These are phyloP conservation scores for Trapa incisa DNA, from an alignment of 345 rosid species.

Conservation along the genomic window DNA sequence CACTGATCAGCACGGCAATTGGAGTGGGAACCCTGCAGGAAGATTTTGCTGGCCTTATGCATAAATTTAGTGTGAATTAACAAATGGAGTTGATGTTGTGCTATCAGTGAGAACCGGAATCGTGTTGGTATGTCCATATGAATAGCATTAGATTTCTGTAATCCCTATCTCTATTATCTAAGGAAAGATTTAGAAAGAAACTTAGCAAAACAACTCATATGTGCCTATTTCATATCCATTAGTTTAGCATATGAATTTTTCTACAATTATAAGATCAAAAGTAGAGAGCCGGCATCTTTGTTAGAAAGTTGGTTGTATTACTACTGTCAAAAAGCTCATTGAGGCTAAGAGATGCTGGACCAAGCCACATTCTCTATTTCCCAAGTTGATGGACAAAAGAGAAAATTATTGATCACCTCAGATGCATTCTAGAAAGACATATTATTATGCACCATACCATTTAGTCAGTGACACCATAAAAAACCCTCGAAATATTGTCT, in stretches of 20 bases:
- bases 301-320: neutral
- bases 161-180: no score
- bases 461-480: conserved; percentile 85
- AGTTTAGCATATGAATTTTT: neutral
- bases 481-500: conserved; percentile 90
- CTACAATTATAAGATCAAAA: neutral
- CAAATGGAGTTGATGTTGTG: neutral
- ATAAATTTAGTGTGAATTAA: neutral
- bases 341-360: neutral
- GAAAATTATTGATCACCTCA: neutral
- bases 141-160: no score
- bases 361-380: neutral
- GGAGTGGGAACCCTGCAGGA: conserved; percentile 79
- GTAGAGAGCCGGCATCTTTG: no score
- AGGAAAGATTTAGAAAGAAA: neutral
- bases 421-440: neutral
- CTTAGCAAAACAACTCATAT: neutral
- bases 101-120: neutral
- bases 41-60: neutral
- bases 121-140: neutral
- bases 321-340: neutral
- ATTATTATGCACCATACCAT: conserved; percentile 33
- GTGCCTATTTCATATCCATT: neutral
- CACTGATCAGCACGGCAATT: conserved; percentile 59
- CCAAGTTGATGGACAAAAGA: neutral